Evolutionary conservation across 2,329 filamentous ascomycete genomes (phyloP), one percentile per base, ranked within the genome.

Genomic region (Pestalotiopsis sp.): DNA sequence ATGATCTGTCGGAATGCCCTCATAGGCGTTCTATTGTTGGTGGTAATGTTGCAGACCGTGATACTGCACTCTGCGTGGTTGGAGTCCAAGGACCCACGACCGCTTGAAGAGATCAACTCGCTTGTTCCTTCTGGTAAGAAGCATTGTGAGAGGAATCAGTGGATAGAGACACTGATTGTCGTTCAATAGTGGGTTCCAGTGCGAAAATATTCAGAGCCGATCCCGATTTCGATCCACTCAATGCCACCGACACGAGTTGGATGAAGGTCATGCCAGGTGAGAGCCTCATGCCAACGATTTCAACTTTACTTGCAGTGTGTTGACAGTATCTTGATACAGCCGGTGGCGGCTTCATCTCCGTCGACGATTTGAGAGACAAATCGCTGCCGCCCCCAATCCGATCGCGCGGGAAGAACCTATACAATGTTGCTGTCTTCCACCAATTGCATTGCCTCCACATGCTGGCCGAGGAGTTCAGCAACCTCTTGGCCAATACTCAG

Each of bases 111-210:
- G 45, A 9, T 52, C 45, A 52, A 52, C n/a, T 52, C 45, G n/a
- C 45, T 52, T 52, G 45, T 52, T n/a, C 45, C 45, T 7, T 23
- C 45, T 52, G 45, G 45, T 52, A n/a, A 12, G 45, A n/a, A 52
- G 0, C 6, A 9, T 1, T 52, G 1, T 0, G 13, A 3, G 4
- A 49, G 4, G 14, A n/a, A 45, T 45, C 4, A 14, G 9, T 2
- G 17, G 45, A 3, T 3, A 52, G 4, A 52, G 17, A n/a, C 4
- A 3, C 45, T 52, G 3, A 52, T n/a, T 3, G 14, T 52, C 1
- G 17, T 23, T 3, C 17, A 23, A 52, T 52, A 52, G 45, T 52
- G 2, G 1, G 45, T n/a, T 52, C 45, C 45, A 52, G 17, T n/a
- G 45, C 20, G 3, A 52, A 52, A n/a, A 23, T 52, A 23, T 52